Base-by-base conservation (phyloP, 2,329 filamentous ascomycete genomes). In the Aspergillus spinulosporus region DNA sequence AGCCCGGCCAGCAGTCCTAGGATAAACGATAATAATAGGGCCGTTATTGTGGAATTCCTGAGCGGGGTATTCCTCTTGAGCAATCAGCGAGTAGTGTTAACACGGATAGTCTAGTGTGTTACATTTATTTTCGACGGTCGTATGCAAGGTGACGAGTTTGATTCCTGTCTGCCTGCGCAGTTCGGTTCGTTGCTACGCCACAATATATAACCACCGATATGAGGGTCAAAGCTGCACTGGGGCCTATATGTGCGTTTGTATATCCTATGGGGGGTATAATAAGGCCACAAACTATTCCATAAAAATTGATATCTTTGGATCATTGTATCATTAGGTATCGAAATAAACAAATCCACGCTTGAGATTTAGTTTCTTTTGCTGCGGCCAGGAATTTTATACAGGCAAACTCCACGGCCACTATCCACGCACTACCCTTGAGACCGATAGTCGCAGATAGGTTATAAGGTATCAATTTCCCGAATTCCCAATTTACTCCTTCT, bases 401-500 rank as follows among this genome's bases (percentile, higher is more conserved):
- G 21, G 5, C 40, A 37, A 39, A 48, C n/a, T 53, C 34, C 14
- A 14, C n/a, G 36, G n/a, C 34, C 57, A 54, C 34, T 47, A 26
- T 45, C 31, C 32, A 44, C 28, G 5, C 3, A 6, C 28, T 52
- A 28, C 37, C 31, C 45, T 21, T 21, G 21, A 21, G 21, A 21
- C 44, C 34, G 28, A n/a, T n/a, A 48, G 26, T 21, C 21, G 21
- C 14, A 28, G 42, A 52, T 36, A n/a, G 54, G n/a, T 44, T 42
- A 28, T 40, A 37, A 11, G 28, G 51, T 14, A 49, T 46, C 40
- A 21, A 15, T 28, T 21, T 46, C 49, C 42, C 26, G 21, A 21
- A 21, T 21, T 21, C 21, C 21, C 21, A 52, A 55, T 66, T 64
- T 71, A 72, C 54, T 65, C 43, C 63, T 73, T 66, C 63, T 71